Evolutionary conservation across 306 rosid species (phyloP).

Genomic region (Vicia villosa): DNA sequence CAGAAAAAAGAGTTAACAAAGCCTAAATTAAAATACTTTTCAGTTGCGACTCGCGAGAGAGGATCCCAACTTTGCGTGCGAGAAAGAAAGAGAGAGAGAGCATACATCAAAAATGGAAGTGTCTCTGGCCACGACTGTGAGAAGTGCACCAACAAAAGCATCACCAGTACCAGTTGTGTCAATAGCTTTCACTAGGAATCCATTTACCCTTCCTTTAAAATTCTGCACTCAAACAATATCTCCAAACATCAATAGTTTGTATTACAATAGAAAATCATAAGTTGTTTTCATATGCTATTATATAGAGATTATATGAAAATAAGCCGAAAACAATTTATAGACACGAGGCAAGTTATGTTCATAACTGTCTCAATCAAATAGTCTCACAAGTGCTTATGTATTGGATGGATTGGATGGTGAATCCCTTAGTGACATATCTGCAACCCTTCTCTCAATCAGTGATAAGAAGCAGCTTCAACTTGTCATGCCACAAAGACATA

Average conservation of each 20-base stretch:
- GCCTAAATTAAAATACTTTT: neutral
- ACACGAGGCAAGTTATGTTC: neutral
- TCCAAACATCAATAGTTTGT: neutral
- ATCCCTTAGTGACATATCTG: constrained; percentile 60
- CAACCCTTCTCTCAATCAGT: constrained; percentile 74
- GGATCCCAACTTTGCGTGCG: neutral
- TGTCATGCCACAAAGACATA: constrained; percentile 62
- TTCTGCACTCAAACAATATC: constrained; percentile 41
- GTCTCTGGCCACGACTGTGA: constrained; percentile 50
- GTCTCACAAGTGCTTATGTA: neutral
- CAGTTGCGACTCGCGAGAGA: neutral
- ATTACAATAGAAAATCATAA: neutral
- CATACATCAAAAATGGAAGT: constrained; percentile 47
- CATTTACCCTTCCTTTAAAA: constrained; percentile 58
- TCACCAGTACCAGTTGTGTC: constrained; percentile 84
- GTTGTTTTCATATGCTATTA: neutral
- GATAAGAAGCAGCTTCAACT: constrained; percentile 55
- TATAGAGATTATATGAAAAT: neutral
- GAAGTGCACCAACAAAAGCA: constrained; percentile 65
- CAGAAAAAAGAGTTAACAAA: neutral
- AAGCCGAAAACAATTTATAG: neutral
- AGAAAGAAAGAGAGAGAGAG: constrained; percentile 14
- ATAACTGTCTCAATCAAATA: neutral
- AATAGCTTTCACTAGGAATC: constrained; percentile 53
- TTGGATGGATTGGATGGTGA: too few species aligned